Evolutionary conservation across 305 asterid species (phyloP), one percentile per base, ranked within the genome.

Genomic region (Euphrasia arctica): DNA sequence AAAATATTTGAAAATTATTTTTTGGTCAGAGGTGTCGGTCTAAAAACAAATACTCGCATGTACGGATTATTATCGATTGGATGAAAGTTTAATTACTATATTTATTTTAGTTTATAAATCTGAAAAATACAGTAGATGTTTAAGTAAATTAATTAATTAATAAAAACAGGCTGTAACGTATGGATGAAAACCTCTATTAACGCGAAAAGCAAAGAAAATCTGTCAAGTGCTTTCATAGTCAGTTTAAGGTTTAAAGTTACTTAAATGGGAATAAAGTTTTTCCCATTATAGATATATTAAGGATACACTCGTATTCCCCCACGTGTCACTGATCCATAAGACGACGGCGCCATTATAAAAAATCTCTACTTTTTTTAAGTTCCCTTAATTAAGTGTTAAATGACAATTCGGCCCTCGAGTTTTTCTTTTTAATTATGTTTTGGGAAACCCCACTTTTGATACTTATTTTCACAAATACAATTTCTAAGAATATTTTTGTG

Each of bases 251-350:
- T 77, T 67, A 79, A 73, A 68, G 74, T 79, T 75, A 72, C 83
- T 79, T 68, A 79, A 80, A 75, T 65, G 43, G 72, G 78, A 68
- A 66, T 64, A 72, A 69, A 64, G 67, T 41, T 60, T 79, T 83
- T 83, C 92, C 90, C 22, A 41, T 81, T 85, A 70, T 85, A 79
- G 95, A 70, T 78, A 85, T 67, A 69, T 63, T 74, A 42, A 72
- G 78, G 78, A 77, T 71, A 65, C 58, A 43, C 34, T 77, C 18
- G 34, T 81, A 72, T 73, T 78, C 84, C 84, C 87, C 90, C 90
- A 87, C 90, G 93, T 77, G 93, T 87, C 92, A 67, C 47, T 79
- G 77, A 60, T 51, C 70, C 47, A 85, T 79, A 79, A 74, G 89
- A 83, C 83, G 79, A 70, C 55, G 91, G 84, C 83, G 79, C 72